Evolutionary conservation across 148 eudicot species (phyloP).

Genomic region (Pouteria glomerata): DNA sequence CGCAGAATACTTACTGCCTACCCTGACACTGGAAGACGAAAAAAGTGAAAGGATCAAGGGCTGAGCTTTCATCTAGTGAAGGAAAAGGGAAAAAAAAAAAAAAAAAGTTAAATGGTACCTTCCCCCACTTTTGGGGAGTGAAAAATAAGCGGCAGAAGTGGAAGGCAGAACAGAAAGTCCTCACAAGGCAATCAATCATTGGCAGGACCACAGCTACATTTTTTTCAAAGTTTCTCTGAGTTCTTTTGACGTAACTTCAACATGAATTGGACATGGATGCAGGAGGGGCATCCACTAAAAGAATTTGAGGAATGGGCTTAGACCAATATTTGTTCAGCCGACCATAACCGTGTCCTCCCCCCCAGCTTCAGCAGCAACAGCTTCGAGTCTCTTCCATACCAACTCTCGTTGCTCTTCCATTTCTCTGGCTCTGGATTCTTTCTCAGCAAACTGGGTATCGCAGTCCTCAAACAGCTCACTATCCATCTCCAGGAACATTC

Average conservation of each 20-base stretch:
- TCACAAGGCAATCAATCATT: not conserved
- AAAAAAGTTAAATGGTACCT: too few relatives aligned
- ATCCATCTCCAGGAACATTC: conserved; percentile 52
- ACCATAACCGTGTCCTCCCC: conserved; percentile 30
- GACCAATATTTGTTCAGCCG: conserved; percentile 4
- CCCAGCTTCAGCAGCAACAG: conserved; percentile 23
- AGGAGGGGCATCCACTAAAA: not conserved
- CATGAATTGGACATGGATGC: not conserved
- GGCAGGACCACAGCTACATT: not conserved
- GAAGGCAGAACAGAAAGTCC: not conserved
- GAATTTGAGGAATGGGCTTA: not conserved
- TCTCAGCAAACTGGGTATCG: conserved; percentile 25
- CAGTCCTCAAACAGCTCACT: conserved; percentile 41
- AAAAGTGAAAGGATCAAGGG: too few relatives aligned
- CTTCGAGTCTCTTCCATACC: conserved; percentile 42
- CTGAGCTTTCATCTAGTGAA: too few relatives aligned
- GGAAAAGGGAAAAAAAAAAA: too few relatives aligned
- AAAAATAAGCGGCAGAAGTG: too few relatives aligned
- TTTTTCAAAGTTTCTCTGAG: not conserved
- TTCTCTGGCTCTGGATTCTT: conserved; percentile 20
- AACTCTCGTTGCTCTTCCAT: conserved; percentile 29
- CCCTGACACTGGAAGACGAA: too few relatives aligned
- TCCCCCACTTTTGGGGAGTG: too few relatives aligned
- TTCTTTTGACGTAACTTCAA: not conserved
- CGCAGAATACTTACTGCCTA: too few relatives aligned